A percentile compares a stretch with the other conserved stretches of the same genome.
Evolutionary conservation across 2,329 filamentous ascomycete species (phyloP).

Genomic region (Aspergillus cejpii): DNA sequence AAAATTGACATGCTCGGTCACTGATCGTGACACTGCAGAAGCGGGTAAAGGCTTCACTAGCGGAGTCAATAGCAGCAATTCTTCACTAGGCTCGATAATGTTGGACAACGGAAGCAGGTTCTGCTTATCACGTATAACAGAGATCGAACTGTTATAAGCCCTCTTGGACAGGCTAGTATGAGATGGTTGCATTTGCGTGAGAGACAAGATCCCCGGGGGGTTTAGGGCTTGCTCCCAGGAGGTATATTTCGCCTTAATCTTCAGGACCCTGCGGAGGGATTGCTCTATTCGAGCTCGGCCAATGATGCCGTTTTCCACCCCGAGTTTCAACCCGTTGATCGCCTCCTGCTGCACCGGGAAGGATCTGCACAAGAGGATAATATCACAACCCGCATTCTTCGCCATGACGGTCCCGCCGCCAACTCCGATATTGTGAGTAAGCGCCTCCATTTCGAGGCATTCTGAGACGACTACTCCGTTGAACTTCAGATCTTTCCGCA

Average conservation of each 20-base stretch:
- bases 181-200: conserved; percentile 73
- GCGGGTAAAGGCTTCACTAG: conserved; percentile 88
- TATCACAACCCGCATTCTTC: conserved; percentile 88
- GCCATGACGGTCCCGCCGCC: conserved; percentile 96
- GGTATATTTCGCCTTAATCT: conserved; percentile 76
- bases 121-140: conserved; percentile 83
- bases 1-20: conserved; percentile 45
- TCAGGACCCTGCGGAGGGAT: conserved; percentile 70
- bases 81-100: conserved; percentile 75
- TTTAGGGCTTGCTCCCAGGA: conserved; percentile 90
- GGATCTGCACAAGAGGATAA: conserved; percentile 80
- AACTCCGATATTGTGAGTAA: conserved; percentile 94
- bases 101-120: conserved; percentile 74
- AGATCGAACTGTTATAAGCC: conserved; percentile 89
- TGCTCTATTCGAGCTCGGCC: conserved; percentile 70
- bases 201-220: conserved; percentile 67
- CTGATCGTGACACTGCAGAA: conserved; percentile 69
- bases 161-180: conserved; percentile 75
- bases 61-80: conserved; percentile 81
- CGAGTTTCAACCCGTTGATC: conserved; percentile 79
- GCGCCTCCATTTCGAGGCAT: conserved; percentile 91
- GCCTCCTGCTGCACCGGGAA: conserved; percentile 87
- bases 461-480: conserved; percentile 90
- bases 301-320: conserved; percentile 85
- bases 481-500: conserved; percentile 84